Evolutionary conservation across 2,329 filamentous ascomycete species (phyloP).

Genomic region (Trichophyton mentagrophytes): DNA sequence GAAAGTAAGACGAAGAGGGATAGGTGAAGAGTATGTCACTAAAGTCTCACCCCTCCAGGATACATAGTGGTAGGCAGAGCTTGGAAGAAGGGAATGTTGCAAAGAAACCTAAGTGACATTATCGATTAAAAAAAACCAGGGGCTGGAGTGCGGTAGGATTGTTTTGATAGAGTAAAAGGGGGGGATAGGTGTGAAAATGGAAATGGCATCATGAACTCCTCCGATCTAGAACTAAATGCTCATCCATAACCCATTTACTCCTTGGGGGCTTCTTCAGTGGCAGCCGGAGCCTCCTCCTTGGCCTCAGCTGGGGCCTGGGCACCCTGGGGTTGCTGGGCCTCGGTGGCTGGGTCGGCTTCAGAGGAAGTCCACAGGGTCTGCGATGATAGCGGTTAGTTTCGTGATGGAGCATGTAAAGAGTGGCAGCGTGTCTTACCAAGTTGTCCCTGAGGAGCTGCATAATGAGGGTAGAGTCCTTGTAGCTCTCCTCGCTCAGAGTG

Average conservation of each 20-base stretch:
- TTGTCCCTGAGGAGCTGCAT: slow-evolving; percentile 98
- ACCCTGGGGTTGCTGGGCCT: slow-evolving; percentile 26
- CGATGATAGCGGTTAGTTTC: slow-evolving; percentile 19
- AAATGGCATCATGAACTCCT: slow-evolving; percentile 6
- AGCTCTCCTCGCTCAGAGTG: slow-evolving; percentile 94
- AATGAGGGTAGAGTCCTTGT: slow-evolving; percentile 97
- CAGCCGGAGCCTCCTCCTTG: slow-evolving; percentile 30
- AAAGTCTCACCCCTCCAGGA: background rate
- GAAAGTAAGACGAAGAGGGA: background rate
- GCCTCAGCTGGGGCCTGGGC: slow-evolving; percentile 19
- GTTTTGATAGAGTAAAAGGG: background rate
- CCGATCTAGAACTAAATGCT: slow-evolving; percentile 5
- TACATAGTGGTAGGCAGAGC: background rate
- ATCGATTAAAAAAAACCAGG: slow-evolving; percentile 6
- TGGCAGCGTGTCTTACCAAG: slow-evolving; percentile 47
- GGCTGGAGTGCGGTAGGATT: background rate
- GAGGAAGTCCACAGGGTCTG: slow-evolving; percentile 99
- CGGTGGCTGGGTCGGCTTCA: slow-evolving; percentile 71
- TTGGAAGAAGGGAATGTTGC: slow-evolving; percentile 1
- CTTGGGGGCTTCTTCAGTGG: slow-evolving; percentile 27
- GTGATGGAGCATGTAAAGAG: background rate
- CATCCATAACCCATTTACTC: slow-evolving; percentile 9
- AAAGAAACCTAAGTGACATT: slow-evolving; percentile 7
- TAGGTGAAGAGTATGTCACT: background rate
- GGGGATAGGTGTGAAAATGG: background rate